Evolutionary conservation across 257 asterid species (phyloP), one percentile per base, ranked within the genome.

Genomic region (Coffea eugenioides): DNA sequence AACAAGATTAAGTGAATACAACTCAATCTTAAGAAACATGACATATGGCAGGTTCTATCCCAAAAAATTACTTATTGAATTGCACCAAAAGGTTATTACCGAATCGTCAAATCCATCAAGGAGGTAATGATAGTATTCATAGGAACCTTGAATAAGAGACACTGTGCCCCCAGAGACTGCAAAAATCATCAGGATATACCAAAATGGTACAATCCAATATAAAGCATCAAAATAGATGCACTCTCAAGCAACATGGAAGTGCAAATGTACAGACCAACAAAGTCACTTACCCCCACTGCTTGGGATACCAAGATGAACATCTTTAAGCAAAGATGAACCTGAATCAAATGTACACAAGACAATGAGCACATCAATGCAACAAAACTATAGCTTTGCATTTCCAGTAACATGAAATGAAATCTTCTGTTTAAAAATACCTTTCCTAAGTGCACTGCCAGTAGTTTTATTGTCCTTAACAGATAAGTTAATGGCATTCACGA

Each of bases 71-170:
- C 27, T 21, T 18, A 73, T 80, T 34, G 71, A 52, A 75, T 81
- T 77, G 76, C 78, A 79, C 36, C 77, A 73, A 79, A 82, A 67
- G 15, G 23, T 57, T 41, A 84, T 88, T 91, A 95, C 99, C 97
- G 97, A 93, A 86, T 95, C 99, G 82, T 95, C 97, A 90, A 87
- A 85, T 74, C 98, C 98, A 85, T 95, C 97, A 48, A 91, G 97
- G 82, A 95, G 96, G 93, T 95, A 95, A 83, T 95, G 99, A 81
- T 90, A 87, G 81, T 95, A 95, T 83, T 92, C 96, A 74, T 95
- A 95, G 82, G 99, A 93, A 80, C 99, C 99, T 84, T 95, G 99
- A 84, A 93, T 82, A 81, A 94, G 88, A 82, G 97, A 92, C 74
- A 86, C 80, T 65, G 73, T 85, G 70, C 99, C 97, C 76, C 97